Percentiles rank a stretch among this genome's conserved stretches.
Evolutionary conservation across 1,284 basidiomycete species (phyloP).

Genomic region (Ceratobasidium sp.): DNA sequence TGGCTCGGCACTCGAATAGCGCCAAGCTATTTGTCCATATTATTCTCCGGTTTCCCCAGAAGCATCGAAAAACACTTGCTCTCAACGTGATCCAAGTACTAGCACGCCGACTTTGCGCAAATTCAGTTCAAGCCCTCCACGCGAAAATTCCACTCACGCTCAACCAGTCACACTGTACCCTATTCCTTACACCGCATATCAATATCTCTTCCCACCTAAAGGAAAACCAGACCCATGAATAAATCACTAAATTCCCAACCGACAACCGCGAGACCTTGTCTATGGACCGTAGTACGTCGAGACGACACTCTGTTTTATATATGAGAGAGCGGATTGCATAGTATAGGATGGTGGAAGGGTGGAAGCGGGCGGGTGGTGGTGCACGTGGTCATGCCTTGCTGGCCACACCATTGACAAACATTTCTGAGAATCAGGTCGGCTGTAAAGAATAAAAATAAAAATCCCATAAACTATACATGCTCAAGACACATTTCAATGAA

Average conservation of each 20-base stretch:
- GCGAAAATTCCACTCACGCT: constrained; percentile 24
- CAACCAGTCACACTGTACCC: constrained; percentile 51
- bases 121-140: neutral
- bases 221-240: constrained; percentile 29
- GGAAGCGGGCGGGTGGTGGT: neutral
- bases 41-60: neutral
- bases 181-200: constrained; percentile 37
- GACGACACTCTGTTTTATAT: constrained; percentile 15
- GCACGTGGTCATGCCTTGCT: constrained; percentile 1
- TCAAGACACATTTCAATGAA: neutral
- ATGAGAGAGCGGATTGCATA: constrained; percentile 1
- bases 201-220: neutral
- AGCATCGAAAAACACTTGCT: neutral
- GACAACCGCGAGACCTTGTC: neutral
- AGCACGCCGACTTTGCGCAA: constrained; percentile 27
- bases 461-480: constrained; percentile 11
- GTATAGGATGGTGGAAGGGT: constrained; percentile 9
- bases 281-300: constrained; percentile 13
- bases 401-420: no score
- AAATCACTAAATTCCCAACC: constrained; percentile 41
- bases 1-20: constrained; percentile 51
- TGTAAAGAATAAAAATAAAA: no score
- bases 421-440: no score
- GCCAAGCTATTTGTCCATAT: constrained; percentile 49
- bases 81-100: constrained; percentile 46